Evolutionary conservation across 2,329 filamentous ascomycete genomes (phyloP), one percentile per base, ranked within the genome.

Genomic region (Colletotrichum theobromicola): DNA sequence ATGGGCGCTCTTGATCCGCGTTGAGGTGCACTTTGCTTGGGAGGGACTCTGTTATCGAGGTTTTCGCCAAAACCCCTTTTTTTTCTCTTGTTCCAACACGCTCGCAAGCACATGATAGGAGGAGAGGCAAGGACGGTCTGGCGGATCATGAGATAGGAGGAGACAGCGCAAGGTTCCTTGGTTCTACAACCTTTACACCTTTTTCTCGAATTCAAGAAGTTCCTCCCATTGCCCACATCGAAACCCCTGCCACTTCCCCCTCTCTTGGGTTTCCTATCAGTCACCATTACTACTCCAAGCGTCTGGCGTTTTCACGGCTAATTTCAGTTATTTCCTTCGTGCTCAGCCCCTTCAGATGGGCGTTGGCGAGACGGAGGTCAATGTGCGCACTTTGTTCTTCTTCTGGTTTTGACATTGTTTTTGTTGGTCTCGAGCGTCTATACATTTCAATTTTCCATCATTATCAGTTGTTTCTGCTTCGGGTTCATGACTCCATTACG

Each of bases 131-230:
- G 26, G 35, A 68, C 18, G 57, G 21, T 13, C 53, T 26, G 30
- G 68, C 53, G 28, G 30, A 21, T 15, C 3, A 24, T 42, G 72
- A 60, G 30, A 18, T 24, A 15, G 42, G 46, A 67, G 61, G 24
- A 63, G 57, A 72, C 68, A 58, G 34, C 28, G 42, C 24, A 32
- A 58, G 13, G 57, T 32, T 46, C 65, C n/a, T 24, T 63, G 62
- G 62, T 67, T 72, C 30, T 62, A 61, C 72, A 73, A 62, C 66
- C 67, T 70, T 26, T 61, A 46, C 72, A 50, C 60, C 37, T 63
- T 67, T 66, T 67, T 61, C 68, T 67, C 72, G 72, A 75, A 75
- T 67, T 75, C 72, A 75, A 75, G 63, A 72, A 72, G 63, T 75
- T 75, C 68, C 62, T 67, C 70, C 34, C 68, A 62, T 50, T 50